Base-by-base conservation (phyloP, 306 rosid species). In the Sophora flavescens region DNA sequence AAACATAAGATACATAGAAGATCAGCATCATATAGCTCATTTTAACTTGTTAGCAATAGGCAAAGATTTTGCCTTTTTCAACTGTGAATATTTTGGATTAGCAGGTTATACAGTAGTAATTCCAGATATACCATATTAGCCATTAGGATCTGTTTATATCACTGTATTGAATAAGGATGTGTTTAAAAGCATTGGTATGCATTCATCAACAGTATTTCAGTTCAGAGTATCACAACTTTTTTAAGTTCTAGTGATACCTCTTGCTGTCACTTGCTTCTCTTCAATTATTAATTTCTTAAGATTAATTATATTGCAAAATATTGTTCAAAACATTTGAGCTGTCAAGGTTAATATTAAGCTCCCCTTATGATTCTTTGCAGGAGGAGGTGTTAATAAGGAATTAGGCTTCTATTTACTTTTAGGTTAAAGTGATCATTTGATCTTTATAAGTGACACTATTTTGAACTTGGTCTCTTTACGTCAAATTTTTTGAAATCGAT, bases 11-110 rank as follows among this genome's bases (percentile, higher is more conserved):
- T 76, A 18, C 86, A 47, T 28, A 82, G 77, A 61, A 90, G 86
- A 81, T 51, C 87, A 38, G 80, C 95, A 68, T 73, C 91, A 68
- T 69, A 48, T 78, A 79, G 86, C 72, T 88, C 88, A 35, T 72
- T 85, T 77, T 87, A 77, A 87, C 53, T 74, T 30, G 1, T 2
- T 42, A 54, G 79, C 14, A 4, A 50, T 47, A 75, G 57, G 42
- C 58, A 52, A 48, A 2, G 5, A 22, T 71, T 54, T 52, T 51
- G 10, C 65, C 38, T 42, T 77, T 79, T 62, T 75, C 56, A 26
- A 50, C 59, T 17, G 76, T 78, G 64, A 74, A 63, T 71, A 62
- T 65, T 63, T 6, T 72, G 64, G 64, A 58, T 79, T 69, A 70
- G 73, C 56, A 51, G 77, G 72, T 61, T 77, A 72, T 66, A 60